These are phyloP conservation scores for Coelastrella sp. DNA, from an alignment of 139 green algal species.

Conservation along the genomic window DNA sequence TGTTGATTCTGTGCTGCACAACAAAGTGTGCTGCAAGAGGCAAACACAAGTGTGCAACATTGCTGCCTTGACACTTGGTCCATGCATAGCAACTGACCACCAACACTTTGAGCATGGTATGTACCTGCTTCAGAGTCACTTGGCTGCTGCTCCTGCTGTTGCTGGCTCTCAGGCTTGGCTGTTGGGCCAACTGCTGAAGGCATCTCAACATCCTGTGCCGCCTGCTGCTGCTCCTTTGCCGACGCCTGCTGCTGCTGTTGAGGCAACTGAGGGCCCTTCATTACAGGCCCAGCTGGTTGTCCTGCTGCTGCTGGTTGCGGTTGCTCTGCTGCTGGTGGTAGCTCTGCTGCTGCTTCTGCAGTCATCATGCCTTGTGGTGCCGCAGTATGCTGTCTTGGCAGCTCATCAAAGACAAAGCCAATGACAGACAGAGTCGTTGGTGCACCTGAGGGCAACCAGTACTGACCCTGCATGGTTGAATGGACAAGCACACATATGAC, in stretches of 20 bases:
- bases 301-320: not conserved
- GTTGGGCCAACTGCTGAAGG: not conserved
- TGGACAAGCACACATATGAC: not conserved
- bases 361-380: not conserved
- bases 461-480: slow-evolving; percentile 24
- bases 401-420: slow-evolving; percentile 52
- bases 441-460: slow-evolving; percentile 33
- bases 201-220: not conserved
- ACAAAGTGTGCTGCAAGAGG: too few relatives aligned
- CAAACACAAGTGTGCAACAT: too few relatives aligned
- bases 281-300: too few relatives aligned
- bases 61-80: too few relatives aligned
- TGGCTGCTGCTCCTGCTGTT: not conserved
- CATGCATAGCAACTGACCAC: not conserved
- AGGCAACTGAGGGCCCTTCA: not conserved
- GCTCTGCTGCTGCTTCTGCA: slow-evolving; percentile 10
- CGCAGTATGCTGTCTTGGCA: not conserved
- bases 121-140: slow-evolving; percentile 17
- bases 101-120: not conserved
- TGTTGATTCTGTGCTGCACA: too few relatives aligned
- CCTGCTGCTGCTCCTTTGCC: slow-evolving; percentile 8
- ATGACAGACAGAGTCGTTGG: slow-evolving; percentile 41
- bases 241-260: slow-evolving; percentile 36
- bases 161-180: not conserved
- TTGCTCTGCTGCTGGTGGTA: slow-evolving; percentile 42